Percentiles rank a stretch among this genome's conserved stretches.
Conservation (phyloP, 2,329 filamentous ascomycete genomes). For the Magnaporthiopsis incrustans region DNA sequence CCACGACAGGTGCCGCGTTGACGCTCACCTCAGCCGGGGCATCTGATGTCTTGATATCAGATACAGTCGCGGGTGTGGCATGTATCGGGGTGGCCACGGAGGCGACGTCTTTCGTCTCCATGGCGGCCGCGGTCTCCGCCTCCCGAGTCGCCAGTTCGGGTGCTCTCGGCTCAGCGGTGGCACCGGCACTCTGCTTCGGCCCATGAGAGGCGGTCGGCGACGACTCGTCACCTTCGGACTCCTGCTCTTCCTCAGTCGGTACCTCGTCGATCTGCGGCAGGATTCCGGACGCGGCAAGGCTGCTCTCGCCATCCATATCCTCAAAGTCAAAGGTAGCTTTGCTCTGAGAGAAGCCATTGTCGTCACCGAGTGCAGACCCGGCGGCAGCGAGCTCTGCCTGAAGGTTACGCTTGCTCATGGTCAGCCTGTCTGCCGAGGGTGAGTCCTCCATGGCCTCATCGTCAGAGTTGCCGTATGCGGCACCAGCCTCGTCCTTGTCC, state of each 20-base stretch:
- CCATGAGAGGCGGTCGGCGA: background rate
- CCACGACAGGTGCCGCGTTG: background rate
- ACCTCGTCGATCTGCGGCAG: background rate
- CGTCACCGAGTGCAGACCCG: background rate
- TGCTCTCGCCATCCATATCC: background rate
- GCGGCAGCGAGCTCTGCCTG: background rate
- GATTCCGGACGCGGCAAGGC: background rate
- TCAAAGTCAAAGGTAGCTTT: slow-evolving; percentile 4
- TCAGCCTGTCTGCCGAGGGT: background rate
- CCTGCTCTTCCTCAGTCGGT: background rate
- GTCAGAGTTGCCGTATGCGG: background rate
- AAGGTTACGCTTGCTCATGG: background rate
- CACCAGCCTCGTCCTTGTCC: background rate
- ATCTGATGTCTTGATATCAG: background rate
- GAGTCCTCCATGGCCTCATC: background rate
- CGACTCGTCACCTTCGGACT: background rate
- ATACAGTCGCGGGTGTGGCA: too few species aligned
- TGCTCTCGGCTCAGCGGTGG: background rate
- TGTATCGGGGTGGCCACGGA: too few species aligned
- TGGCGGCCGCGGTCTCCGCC: background rate
- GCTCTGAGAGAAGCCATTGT: slow-evolving; percentile 1
- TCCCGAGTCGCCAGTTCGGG: background rate
- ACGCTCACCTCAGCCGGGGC: too few species aligned
- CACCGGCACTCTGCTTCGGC: background rate
- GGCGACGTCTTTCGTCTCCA: background rate